These are phyloP conservation scores for Galeopsis tetrahit DNA, from an alignment of 257 asterid species.

Conservation along the genomic window DNA sequence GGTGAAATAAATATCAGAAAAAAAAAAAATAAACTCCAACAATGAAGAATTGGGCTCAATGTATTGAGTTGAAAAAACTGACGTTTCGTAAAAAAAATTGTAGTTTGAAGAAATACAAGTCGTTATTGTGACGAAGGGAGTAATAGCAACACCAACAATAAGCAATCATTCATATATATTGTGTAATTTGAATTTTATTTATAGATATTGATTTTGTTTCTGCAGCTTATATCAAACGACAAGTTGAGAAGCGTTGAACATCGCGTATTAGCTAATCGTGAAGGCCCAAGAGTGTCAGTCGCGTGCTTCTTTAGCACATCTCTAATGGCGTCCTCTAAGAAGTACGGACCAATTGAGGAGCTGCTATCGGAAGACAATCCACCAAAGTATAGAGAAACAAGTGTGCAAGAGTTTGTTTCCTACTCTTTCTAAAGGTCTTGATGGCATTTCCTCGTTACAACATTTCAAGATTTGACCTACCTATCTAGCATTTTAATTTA, in stretches of 20 bases:
- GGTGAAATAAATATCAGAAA: too few relatives aligned
- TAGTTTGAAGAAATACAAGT: too few relatives aligned
- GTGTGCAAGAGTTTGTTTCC: slow-evolving; percentile 51
- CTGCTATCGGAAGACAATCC: slow-evolving; percentile 56
- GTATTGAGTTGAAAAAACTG: too few relatives aligned
- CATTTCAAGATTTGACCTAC: slow-evolving; percentile 51
- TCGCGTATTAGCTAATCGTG: slow-evolving; percentile 54
- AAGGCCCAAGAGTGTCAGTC: slow-evolving; percentile 66
- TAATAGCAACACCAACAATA: too few relatives aligned
- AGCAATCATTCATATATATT: too few relatives aligned
- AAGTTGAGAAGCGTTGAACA: slow-evolving; percentile 60
- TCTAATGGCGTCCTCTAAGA: slow-evolving; percentile 34
- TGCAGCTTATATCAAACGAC: slow-evolving; percentile 70
- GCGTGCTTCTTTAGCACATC: slow-evolving; percentile 68
- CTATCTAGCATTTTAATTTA: not conserved
- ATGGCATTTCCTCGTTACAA: slow-evolving; percentile 51
- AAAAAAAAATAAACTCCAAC: too few relatives aligned
- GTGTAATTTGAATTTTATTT: too few relatives aligned
- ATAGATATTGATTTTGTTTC: not conserved
- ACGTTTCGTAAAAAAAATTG: too few relatives aligned
- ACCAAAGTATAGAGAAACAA: slow-evolving; percentile 61
- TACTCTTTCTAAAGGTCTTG: slow-evolving; percentile 55
- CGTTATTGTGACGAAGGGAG: too few relatives aligned
- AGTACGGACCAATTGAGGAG: slow-evolving; percentile 65
- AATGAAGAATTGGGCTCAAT: too few relatives aligned